phyloP scores from a whole-genome alignment of 768 basidiomycete genomes.

The Kwoniella europaea region DNA sequence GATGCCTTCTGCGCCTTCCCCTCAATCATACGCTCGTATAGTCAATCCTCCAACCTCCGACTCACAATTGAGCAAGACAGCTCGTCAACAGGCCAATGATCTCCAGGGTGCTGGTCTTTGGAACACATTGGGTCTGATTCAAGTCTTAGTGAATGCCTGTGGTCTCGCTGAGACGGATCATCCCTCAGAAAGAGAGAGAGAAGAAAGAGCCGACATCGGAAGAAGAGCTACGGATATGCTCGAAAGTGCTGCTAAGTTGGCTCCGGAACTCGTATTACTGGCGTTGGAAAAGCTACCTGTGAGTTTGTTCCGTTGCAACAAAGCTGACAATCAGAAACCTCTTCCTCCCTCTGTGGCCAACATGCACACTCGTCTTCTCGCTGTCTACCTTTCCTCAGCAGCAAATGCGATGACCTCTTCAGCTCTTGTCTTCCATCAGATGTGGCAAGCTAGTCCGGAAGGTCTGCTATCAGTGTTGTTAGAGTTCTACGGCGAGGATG shows the following conservation, averaged over 20 bases:
- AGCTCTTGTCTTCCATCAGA: slow-evolving; percentile 93
- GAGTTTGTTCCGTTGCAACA: slow-evolving; percentile 56
- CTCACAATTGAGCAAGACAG: slow-evolving; percentile 59
- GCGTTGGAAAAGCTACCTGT: slow-evolving; percentile 89
- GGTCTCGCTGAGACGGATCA: slow-evolving; percentile 38
- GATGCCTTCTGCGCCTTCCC: slow-evolving; percentile 63
- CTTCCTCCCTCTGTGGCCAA: slow-evolving; percentile 90
- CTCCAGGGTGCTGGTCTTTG: slow-evolving; percentile 85
- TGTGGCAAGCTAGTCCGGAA: slow-evolving; percentile 87
- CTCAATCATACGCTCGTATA: slow-evolving; percentile 38
- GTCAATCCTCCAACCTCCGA: slow-evolving; percentile 47
- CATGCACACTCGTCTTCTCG: slow-evolving; percentile 80
- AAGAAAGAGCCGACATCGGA: slow-evolving; percentile 72
- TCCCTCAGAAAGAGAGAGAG: slow-evolving; percentile 49
- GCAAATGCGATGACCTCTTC: slow-evolving; percentile 85
- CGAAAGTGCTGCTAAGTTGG: slow-evolving; percentile 90
- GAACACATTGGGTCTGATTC: slow-evolving; percentile 91
- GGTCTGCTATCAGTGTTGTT: slow-evolving; percentile 87
- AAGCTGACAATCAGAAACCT: slow-evolving; percentile 64
- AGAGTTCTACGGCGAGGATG: slow-evolving; percentile 89
- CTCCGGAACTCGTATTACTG: slow-evolving; percentile 91
- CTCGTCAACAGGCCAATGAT: slow-evolving; percentile 85
- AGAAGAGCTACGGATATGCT: slow-evolving; percentile 84
- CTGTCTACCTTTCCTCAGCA: slow-evolving; percentile 71
- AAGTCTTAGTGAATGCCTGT: slow-evolving; percentile 75